Percentiles rank a stretch among this genome's conserved stretches.
phyloP scores from a whole-genome alignment of 2,329 filamentous ascomycete genomes.

The Trichoderma asperellum region DNA sequence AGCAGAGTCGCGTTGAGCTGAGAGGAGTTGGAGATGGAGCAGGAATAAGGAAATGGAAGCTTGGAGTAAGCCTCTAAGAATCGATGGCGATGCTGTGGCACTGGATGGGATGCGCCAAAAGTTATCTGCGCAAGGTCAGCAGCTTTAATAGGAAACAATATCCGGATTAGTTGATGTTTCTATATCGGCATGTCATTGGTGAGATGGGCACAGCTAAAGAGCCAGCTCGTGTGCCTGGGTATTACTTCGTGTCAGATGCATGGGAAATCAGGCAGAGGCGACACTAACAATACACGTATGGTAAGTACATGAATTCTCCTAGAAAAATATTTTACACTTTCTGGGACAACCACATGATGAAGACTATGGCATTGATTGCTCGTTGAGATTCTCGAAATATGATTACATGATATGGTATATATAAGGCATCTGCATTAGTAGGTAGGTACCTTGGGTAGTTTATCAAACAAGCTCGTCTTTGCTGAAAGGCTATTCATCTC shows the following conservation, averaged over 20 bases:
- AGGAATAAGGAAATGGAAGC: neutral
- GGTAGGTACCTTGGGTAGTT: too few species aligned
- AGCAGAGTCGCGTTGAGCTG: neutral
- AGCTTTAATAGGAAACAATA: neutral
- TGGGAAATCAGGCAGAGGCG: too few species aligned
- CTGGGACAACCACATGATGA: too few species aligned
- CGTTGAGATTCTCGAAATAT: too few species aligned
- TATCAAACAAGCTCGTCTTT: too few species aligned
- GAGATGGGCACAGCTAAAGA: neutral
- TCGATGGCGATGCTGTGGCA: neutral
- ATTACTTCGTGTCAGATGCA: neutral
- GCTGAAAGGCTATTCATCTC: too few species aligned
- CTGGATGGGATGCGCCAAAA: neutral
- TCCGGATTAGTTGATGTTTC: neutral
- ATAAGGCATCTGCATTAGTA: too few species aligned
- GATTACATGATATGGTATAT: too few species aligned
- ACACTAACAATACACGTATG: too few species aligned
- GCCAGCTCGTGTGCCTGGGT: neutral
- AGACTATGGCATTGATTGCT: too few species aligned
- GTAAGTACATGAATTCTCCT: too few species aligned
- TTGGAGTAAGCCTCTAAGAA: neutral
- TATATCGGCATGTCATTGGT: neutral
- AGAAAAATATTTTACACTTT: too few species aligned
- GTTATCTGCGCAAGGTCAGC: neutral
- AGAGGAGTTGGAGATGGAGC: neutral